A percentile compares a stretch with the other conserved stretches of the same genome.
phyloP scores from a whole-genome alignment of 805 yeast species.

The Tetrapisispora taiwanensis region DNA sequence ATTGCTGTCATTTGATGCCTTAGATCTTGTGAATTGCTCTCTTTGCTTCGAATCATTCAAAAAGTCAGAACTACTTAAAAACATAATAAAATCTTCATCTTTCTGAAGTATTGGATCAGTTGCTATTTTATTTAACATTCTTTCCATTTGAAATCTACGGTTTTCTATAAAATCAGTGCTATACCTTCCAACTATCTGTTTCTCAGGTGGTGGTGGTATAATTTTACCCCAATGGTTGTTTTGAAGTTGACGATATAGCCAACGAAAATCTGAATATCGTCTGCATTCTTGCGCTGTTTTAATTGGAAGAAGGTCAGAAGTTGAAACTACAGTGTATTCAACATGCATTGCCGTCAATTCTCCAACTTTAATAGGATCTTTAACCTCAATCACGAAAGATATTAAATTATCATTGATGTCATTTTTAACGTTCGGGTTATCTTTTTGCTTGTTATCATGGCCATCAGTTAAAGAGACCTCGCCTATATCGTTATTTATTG shows the following conservation, averaged over 20 bases:
- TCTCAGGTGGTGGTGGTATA: conserved; percentile 91
- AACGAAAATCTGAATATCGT: conserved; percentile 80
- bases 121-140: conserved; percentile 70
- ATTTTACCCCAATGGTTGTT: conserved; percentile 79
- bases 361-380: conserved; percentile 87
- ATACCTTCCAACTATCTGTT: conserved; percentile 86
- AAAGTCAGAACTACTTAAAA: conserved; percentile 65
- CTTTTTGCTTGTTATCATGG: no score
- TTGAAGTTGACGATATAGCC: conserved; percentile 82
- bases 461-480: no score
- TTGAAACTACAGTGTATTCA: conserved; percentile 68
- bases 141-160: conserved; percentile 60
- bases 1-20: conserved; percentile 35
- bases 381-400: conserved; percentile 56
- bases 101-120: conserved; percentile 42
- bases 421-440: no score
- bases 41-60: conserved; percentile 55
- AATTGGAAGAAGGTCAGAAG: conserved; percentile 31
- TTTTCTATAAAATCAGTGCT: conserved; percentile 83
- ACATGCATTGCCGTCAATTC: conserved; percentile 84
- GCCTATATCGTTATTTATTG: no score
- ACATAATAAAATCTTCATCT: conserved; percentile 69
- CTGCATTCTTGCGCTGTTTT: conserved; percentile 55
- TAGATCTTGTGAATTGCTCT: conserved; percentile 48
- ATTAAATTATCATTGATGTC: neutral